phyloP scores from a whole-genome alignment of 1,284 basidiomycete species.

The Leccinum subspadiceum region DNA sequence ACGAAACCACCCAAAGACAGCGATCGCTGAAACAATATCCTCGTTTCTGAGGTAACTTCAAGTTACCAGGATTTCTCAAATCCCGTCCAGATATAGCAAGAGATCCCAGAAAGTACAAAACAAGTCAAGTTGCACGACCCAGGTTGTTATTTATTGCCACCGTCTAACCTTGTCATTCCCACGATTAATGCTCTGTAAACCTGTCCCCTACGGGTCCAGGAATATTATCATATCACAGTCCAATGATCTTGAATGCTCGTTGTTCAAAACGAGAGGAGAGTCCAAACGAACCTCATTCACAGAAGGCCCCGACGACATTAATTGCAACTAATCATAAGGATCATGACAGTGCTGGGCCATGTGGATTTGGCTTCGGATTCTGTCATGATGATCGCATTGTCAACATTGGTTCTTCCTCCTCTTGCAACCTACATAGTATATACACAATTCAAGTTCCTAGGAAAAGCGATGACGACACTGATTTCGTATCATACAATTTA shows the following conservation, averaged over 20 bases:
- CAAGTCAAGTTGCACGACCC: no score
- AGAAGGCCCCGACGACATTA: conserved; percentile 78
- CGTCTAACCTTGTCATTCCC: no score
- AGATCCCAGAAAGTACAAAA: no score
- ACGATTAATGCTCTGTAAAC: no score
- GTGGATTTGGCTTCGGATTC: no score
- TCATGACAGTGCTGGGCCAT: neutral
- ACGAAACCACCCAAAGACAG: no score
- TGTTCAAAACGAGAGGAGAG: neutral
- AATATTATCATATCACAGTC: conserved; percentile 78
- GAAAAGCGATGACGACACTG: neutral
- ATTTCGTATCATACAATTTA: neutral
- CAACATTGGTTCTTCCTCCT: neutral
- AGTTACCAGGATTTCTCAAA: no score
- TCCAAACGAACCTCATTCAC: conserved; percentile 48
- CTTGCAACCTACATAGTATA: neutral
- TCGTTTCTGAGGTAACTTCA: no score
- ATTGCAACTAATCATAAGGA: neutral
- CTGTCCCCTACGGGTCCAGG: no score
- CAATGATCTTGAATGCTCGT: neutral
- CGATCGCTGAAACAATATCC: no score
- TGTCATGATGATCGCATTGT: neutral
- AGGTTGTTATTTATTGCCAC: no score
- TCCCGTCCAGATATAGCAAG: no score
- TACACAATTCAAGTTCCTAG: neutral